Base-by-base conservation (phyloP, 106 monocot species). In the Apostasia shenzhenica region DNA sequence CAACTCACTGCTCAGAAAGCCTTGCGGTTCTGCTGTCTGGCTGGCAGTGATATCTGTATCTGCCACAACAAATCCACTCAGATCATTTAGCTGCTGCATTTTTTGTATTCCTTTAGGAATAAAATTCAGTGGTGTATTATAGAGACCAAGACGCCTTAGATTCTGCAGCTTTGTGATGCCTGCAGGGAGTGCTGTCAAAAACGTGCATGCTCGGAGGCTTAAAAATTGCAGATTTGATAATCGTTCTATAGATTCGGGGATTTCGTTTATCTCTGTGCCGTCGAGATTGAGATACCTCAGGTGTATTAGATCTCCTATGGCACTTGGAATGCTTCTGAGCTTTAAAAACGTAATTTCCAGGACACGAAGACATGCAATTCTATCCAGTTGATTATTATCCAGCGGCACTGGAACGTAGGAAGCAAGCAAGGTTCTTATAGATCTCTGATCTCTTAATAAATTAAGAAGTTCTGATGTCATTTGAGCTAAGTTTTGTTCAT, bases 201-300 rank as follows among this genome's bases (percentile, higher is more conserved):
- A 37, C 5, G 57, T 50, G 48, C 75, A 85, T 6, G 38, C 55
- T 4, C 60, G 7, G 8, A 77, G 53, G 12, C 53, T 67, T 12
- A 84, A 12, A n/a, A 51, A 64, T 40, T 73, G 77, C 6, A 84
- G 53, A 41, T 84, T 84, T n/a, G 14, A 45, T 14, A 84, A 57
- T 1, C 48, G 54, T 8, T 72, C 48, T 10, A 85, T 68, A 5
- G 85, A 68, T n/a, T 85, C 81, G 2, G 78, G 81, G 3, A 85
- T 14, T 3, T n/a, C 40, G 1, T 39, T 60, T 11, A 83, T 59
- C 37, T 53, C 53, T 6, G 86, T 75, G 26, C 40, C 39, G 5
- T 74, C 57, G 14, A 86, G 48, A 65, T 71, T 67, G 5, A 83
- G 55, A 9, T 70, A 70, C 8, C 77, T 64, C 26, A 86, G 48